phyloP scores from a whole-genome alignment of 2,329 filamentous ascomycete species.

The Scytalidium sp. region DNA sequence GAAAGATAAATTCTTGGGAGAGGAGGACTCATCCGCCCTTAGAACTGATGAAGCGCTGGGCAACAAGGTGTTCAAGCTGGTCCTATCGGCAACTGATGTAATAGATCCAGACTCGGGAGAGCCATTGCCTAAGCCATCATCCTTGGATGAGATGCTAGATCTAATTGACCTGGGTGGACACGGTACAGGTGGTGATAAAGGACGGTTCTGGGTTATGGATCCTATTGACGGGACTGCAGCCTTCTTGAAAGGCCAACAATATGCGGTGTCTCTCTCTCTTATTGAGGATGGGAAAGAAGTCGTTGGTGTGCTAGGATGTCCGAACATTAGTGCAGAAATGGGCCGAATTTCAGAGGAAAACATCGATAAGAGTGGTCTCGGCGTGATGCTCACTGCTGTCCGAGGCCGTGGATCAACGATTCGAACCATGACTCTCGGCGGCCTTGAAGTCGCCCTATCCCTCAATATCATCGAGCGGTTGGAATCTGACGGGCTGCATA shows the following conservation, averaged over 20 bases:
- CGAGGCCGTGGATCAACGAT: constrained; percentile 39
- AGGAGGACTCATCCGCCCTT: constrained; percentile 46
- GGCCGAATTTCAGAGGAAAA: constrained; percentile 32
- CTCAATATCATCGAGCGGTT: constrained; percentile 17
- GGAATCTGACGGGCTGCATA: constrained; percentile 32
- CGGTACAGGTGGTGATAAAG: constrained; percentile 34
- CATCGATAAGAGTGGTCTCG: constrained; percentile 39
- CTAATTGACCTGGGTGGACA: constrained; percentile 56
- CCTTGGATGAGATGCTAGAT: constrained; percentile 53
- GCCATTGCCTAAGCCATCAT: constrained; percentile 32
- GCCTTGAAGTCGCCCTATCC: constrained; percentile 29
- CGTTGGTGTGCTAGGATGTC: constrained; percentile 57
- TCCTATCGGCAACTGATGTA: constrained; percentile 3
- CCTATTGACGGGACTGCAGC: constrained; percentile 65
- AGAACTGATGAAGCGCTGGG: constrained; percentile 1
- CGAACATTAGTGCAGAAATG: constrained; percentile 48
- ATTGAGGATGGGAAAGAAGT: constrained; percentile 54
- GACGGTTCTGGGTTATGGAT: constrained; percentile 58
- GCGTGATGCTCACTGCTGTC: constrained; percentile 47
- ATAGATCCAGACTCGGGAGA: neutral
- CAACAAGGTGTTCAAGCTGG: constrained; percentile 1
- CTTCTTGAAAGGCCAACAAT: constrained; percentile 59
- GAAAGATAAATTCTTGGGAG: constrained; percentile 53
- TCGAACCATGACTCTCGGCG: constrained; percentile 31
- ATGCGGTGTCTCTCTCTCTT: constrained; percentile 57